These are phyloP conservation scores for Gossypium longicalyx DNA, from an alignment of 345 rosid species.

Conservation along the genomic window DNA sequence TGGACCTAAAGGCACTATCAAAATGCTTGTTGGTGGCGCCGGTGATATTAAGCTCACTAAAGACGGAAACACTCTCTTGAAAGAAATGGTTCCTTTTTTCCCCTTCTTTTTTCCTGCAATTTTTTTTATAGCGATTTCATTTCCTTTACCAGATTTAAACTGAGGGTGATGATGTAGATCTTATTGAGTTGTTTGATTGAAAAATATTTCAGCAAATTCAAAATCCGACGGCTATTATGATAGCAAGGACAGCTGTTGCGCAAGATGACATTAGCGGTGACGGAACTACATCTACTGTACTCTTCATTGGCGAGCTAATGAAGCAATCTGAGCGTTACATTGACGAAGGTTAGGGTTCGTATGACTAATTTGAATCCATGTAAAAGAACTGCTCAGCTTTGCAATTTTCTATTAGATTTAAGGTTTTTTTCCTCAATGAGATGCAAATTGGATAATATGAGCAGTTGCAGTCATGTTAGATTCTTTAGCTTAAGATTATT, in stretches of 20 bases:
- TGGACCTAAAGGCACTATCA: slow-evolving; percentile 98
- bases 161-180: neutral
- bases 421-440: neutral
- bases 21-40: slow-evolving; percentile 68
- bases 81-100: slow-evolving; percentile 63
- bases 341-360: slow-evolving; percentile 62
- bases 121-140: neutral
- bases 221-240: slow-evolving; percentile 97
- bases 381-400: neutral
- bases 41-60: slow-evolving; percentile 74
- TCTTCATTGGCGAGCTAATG: slow-evolving; percentile 97
- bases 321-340: slow-evolving; percentile 95
- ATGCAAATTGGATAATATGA: neutral
- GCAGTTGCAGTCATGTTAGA: neutral
- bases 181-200: neutral
- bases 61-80: slow-evolving; percentile 92
- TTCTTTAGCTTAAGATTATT: neutral
- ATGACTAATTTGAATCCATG: neutral
- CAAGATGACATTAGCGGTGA: slow-evolving; percentile 97
- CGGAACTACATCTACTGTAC: slow-evolving; percentile 92
- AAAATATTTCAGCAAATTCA: slow-evolving; percentile 78
- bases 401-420: neutral
- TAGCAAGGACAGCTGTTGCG: slow-evolving; percentile 97
- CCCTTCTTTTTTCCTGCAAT: neutral
- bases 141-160: neutral